Evolutionary conservation across 108 stramenopile genomes (phyloP).

Genomic region (Cyclotella atomus): DNA sequence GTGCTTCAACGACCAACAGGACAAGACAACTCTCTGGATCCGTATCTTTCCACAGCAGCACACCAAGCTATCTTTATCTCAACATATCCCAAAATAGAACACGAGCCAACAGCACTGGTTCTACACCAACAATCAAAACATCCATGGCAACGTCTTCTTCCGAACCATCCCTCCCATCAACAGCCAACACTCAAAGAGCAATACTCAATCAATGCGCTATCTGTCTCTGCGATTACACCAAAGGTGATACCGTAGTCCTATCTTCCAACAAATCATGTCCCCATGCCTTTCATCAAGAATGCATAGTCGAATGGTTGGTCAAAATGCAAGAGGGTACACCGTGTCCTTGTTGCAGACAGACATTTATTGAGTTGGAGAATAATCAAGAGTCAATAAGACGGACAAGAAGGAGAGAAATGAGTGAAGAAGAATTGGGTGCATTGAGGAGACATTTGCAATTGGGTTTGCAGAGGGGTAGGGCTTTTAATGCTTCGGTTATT

Average conservation of each 20-base stretch:
- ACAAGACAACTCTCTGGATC: background rate
- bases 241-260: conserved; percentile 61
- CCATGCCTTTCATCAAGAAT: conserved; percentile 81
- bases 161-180: background rate
- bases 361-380: conserved; percentile 62
- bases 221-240: conserved; percentile 67
- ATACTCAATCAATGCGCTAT: conserved; percentile 79
- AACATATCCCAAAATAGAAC: background rate
- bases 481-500: conserved; percentile 23
- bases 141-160: background rate
- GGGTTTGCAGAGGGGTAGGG: conserved; percentile 14
- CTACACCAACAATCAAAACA: background rate
- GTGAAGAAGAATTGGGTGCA: background rate
- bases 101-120: background rate
- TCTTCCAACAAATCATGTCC: conserved; percentile 53
- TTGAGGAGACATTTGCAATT: conserved; percentile 2
- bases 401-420: background rate
- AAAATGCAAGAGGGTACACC: conserved; percentile 68
- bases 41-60: background rate
- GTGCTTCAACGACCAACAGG: background rate
- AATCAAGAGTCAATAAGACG: background rate
- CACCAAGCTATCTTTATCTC: background rate
- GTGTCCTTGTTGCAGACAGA: conserved; percentile 74
- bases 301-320: conserved; percentile 71
- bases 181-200: background rate